Percentiles rank a stretch among this genome's conserved stretches.
Evolutionary conservation across 305 asterid genomes (phyloP).

Genomic region (Withania somnifera): DNA sequence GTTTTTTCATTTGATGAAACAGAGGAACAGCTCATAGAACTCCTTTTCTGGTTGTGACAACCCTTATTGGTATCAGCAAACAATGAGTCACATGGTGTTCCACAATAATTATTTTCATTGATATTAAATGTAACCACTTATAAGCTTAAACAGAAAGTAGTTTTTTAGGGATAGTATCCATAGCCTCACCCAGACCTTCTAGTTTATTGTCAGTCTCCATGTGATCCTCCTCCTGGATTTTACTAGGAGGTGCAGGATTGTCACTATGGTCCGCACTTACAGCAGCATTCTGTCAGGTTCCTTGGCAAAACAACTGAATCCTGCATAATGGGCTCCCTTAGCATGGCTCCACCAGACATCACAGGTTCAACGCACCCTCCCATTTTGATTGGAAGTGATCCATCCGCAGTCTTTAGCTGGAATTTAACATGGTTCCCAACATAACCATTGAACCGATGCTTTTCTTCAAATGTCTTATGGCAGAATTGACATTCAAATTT

Average conservation of each 20-base stretch:
- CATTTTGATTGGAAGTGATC: slow-evolving; percentile 11
- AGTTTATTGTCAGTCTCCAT: slow-evolving; percentile 8
- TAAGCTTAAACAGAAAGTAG: slow-evolving; percentile 10
- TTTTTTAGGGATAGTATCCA: slow-evolving; percentile 11
- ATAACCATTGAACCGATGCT: slow-evolving; percentile 64
- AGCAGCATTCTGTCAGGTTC: slow-evolving; percentile 15
- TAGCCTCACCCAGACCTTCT: slow-evolving; percentile 13
- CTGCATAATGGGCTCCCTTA: slow-evolving; percentile 14
- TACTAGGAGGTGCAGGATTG: slow-evolving; percentile 9
- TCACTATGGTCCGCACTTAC: slow-evolving; percentile 12
- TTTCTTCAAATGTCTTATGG: slow-evolving; percentile 54
- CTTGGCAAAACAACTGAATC: slow-evolving; percentile 14
- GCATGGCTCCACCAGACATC: slow-evolving; percentile 9
- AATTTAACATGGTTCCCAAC: slow-evolving; percentile 55
- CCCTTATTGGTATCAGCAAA: slow-evolving; percentile 8
- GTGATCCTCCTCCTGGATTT: slow-evolving; percentile 17
- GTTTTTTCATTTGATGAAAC: slow-evolving; percentile 16
- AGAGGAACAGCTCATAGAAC: slow-evolving; percentile 16
- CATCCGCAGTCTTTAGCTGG: slow-evolving; percentile 34
- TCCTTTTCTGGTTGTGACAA: slow-evolving; percentile 8
- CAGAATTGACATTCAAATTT: slow-evolving; percentile 65
- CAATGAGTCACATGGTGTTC: slow-evolving; percentile 5
- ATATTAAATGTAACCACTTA: slow-evolving; percentile 8
- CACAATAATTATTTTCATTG: slow-evolving; percentile 7
- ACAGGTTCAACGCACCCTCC: slow-evolving; percentile 15